These are phyloP conservation scores for Paramyrothecium sp. DNA, from an alignment of 2,329 filamentous ascomycete species.

Conservation along the genomic window DNA sequence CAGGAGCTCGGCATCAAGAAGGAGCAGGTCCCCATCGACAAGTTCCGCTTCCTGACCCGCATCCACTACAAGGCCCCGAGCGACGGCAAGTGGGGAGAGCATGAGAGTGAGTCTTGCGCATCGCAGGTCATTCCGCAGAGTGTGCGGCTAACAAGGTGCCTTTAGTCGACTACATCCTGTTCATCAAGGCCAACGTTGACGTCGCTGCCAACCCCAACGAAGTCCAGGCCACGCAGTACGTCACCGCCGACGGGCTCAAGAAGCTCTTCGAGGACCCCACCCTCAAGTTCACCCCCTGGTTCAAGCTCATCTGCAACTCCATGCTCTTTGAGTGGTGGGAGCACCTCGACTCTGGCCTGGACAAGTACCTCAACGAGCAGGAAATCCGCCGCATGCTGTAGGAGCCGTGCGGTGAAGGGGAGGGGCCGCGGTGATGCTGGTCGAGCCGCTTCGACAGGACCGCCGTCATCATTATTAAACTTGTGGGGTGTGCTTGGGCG, in stretches of 20 bases:
- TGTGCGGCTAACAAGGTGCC: conserved; percentile 6
- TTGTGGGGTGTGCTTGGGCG: neutral
- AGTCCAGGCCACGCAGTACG: conserved; percentile 80
- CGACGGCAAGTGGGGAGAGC: conserved; percentile 97
- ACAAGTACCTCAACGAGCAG: conserved; percentile 83
- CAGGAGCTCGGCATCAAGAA: conserved; percentile 93
- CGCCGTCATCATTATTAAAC: neutral
- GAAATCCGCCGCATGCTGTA: conserved; percentile 79
- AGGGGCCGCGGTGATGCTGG: conserved; percentile 1
- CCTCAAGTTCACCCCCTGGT: conserved; percentile 95
- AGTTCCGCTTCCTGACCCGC: conserved; percentile 91
- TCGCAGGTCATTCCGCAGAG: neutral
- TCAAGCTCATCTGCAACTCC: conserved; percentile 96
- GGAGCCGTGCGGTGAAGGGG: neutral
- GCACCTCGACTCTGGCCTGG: conserved; percentile 75
- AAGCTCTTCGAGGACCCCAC: conserved; percentile 77
- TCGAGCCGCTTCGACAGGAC: too few species aligned
- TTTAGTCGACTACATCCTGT: conserved; percentile 94
- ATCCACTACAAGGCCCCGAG: conserved; percentile 99
- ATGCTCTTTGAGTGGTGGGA: conserved; percentile 99
- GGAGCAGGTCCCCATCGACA: conserved; percentile 83
- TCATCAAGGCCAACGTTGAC: conserved; percentile 93
- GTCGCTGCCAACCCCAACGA: conserved; percentile 83
- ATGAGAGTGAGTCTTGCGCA: conserved; percentile 72
- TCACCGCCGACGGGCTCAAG: conserved; percentile 79